Evolutionary conservation across 768 basidiomycete genomes (phyloP), one percentile per base, ranked within the genome.

Genomic region (Russula dissimulans): DNA sequence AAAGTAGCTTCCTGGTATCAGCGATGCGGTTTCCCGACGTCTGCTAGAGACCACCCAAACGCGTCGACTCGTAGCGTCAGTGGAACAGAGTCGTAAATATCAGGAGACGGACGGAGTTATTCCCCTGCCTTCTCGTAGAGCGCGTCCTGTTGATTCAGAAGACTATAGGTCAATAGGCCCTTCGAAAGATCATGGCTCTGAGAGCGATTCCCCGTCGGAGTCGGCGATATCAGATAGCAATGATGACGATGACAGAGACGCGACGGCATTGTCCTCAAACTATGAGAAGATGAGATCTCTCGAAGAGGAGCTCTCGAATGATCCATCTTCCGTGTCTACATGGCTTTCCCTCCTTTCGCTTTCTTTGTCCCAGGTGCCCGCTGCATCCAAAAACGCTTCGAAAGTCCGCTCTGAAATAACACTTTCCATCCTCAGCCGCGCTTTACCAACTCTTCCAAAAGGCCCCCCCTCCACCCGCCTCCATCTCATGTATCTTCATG

Each of bases 391-490:
- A 71, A 87, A 89, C 68, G 81, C 87, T 5, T 72, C 75, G 11
- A 83, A 79, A 70, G 79, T 82, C 32, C 84, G 87, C 17, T 79
- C 85, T 0, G 89, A 92, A 64, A 83, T 91, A 58, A 73, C 87
- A 3, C 66, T 87, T 15, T 81, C 90, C 3, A 75, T 92, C 34
- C 75, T 91, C 34, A 69, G 76, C 0, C 85, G 86, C 45, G 89
- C 91, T 3, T 67, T 90, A 10, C 67, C 75, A 18, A 80, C 80
- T 0, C 77, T 86, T 63, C 75, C 80, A 9, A 68, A 69, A 32
- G 87, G 87, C 67, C 55, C 68, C 3, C 69, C 64, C 22, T 87
- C 85, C 3, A 74, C 73, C 43, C 46, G 68, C 4, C 73, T 93
- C 34, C 77, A 79, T n/a, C 67, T 89, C 34, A 78, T 77, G 57